Evolutionary conservation across 2,329 filamentous ascomycete genomes (phyloP).

Genomic region (Xenosphaeropsis pyriputrescens): DNA sequence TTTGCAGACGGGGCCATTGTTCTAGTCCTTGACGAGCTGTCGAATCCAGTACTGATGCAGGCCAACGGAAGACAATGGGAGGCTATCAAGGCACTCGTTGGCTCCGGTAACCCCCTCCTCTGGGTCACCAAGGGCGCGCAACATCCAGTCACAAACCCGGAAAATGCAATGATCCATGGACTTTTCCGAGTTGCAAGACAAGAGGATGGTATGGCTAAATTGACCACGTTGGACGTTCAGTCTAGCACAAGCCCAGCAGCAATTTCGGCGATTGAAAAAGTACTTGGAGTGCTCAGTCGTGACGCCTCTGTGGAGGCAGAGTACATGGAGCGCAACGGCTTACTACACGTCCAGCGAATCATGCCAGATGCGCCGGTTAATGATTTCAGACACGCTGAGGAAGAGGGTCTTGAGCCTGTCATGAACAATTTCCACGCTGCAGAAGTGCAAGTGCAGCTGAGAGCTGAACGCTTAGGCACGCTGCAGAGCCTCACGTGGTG

Average conservation of each 20-base stretch:
- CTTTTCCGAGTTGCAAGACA: slow-evolving; percentile 1
- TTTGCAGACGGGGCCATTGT: too few species aligned
- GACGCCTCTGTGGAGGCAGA: too few species aligned
- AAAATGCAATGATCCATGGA: slow-evolving; percentile 3
- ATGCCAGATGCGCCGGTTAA: slow-evolving; percentile 14
- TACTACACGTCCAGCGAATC: slow-evolving; percentile 13
- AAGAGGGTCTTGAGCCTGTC: background rate
- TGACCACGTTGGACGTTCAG: slow-evolving; percentile 7
- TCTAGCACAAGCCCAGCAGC: background rate
- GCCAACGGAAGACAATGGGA: slow-evolving; percentile 3
- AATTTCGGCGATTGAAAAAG: background rate
- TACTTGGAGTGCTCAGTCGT: too few species aligned
- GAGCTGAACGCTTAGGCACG: slow-evolving; percentile 1
- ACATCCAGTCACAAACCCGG: background rate
- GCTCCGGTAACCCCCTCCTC: slow-evolving; percentile 1
- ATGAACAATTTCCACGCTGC: slow-evolving; percentile 2
- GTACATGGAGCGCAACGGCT: slow-evolving; percentile 15
- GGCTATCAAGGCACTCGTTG: slow-evolving; percentile 3
- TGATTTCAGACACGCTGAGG: slow-evolving; percentile 1
- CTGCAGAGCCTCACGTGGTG: slow-evolving; percentile 9
- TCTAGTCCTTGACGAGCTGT: slow-evolving; percentile 6
- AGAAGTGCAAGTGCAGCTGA: background rate
- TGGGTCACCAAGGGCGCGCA: slow-evolving; percentile 4
- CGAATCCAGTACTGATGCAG: slow-evolving; percentile 1
- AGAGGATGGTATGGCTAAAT: slow-evolving; percentile 2